Base-by-base conservation (phyloP, 2,329 filamentous ascomycete genomes). In the Myriosclerotinia curreyana region DNA sequence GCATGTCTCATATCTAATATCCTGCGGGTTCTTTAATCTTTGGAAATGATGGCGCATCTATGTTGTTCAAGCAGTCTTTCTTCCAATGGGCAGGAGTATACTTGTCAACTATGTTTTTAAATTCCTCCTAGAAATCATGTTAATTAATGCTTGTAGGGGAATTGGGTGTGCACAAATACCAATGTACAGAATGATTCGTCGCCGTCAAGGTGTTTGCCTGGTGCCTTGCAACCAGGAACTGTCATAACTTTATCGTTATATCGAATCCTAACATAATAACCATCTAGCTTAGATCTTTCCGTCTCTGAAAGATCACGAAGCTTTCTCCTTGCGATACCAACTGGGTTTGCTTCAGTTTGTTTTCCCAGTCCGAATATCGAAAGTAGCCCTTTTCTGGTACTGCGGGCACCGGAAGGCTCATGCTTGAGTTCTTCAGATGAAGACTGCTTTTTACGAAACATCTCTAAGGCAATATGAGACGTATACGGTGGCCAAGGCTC, bases 151-250 rank as follows among this genome's bases (percentile, higher is more conserved):
- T 15, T n/a, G 9, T 44, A 22, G 20, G 22, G 14, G 25, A 15
- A 15, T 17, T 40, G 20, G n/a, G n/a, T 2, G 38, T 34, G 31
- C 11, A n/a, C 2, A 77, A 85, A 76, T 79, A 90, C 87, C 71
- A 99, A 77, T 0, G 94, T 98, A 77, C 95, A 99, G 73, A 98
- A 94, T 34, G 86, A 90, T 70, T 92, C 88, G 70, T 98, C 90
- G 0, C 92, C 92, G 0, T 91, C 85, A 3, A 96, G 81, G 77
- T 99, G 95, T 66, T 93, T 96, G 8, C 92, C 91, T 0, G 81
- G 77, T 12, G 82, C 77, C 69, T 83, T 86, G 76, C 95, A 99
- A 3, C 91, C 93, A 0, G 94, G 94, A 22, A 99, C 82, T 17
- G 82, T 85, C 73, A 98, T 85, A 4, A 92, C 84, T 61, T 83